phyloP scores from a whole-genome alignment of 169 alveolate genomes.

The Toxoplasma gondii region DNA sequence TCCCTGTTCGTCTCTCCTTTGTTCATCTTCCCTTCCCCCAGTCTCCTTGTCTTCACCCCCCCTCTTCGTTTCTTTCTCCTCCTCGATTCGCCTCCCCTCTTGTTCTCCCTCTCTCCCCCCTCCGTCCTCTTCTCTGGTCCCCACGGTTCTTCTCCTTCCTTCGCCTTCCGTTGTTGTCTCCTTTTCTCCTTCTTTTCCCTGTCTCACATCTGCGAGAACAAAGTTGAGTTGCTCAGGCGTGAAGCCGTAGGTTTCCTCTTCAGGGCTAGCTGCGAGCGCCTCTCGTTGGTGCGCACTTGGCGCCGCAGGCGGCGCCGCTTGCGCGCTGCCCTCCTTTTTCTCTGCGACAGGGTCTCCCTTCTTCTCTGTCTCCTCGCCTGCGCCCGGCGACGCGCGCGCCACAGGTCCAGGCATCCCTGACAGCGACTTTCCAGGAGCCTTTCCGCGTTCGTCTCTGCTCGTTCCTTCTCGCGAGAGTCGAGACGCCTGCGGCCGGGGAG shows the following conservation, averaged over 20 bases:
- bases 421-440: neutral
- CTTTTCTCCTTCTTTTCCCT: neutral
- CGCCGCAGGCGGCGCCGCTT: neutral
- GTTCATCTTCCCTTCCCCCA: neutral
- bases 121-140: neutral
- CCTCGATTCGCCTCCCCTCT: neutral
- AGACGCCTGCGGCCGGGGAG: neutral
- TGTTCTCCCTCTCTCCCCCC: neutral
- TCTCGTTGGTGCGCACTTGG: neutral
- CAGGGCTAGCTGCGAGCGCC: neutral
- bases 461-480: neutral
- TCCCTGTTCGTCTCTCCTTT: too few species aligned
- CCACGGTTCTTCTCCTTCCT: neutral
- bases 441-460: neutral
- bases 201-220: slow-evolving; percentile 36
- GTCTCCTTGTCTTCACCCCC: neutral
- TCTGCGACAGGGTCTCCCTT: neutral
- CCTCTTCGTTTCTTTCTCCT: neutral
- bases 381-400: neutral
- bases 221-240: slow-evolving; percentile 47
- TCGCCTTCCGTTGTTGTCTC: neutral
- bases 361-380: neutral
- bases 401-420: neutral
- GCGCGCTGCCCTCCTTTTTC: neutral
- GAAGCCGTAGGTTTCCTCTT: slow-evolving; percentile 18